A percentile compares a stretch with the other conserved stretches of the same genome.
These are phyloP conservation scores for Lathyrus oleraceus DNA, from an alignment of 306 rosid species.

Conservation along the genomic window DNA sequence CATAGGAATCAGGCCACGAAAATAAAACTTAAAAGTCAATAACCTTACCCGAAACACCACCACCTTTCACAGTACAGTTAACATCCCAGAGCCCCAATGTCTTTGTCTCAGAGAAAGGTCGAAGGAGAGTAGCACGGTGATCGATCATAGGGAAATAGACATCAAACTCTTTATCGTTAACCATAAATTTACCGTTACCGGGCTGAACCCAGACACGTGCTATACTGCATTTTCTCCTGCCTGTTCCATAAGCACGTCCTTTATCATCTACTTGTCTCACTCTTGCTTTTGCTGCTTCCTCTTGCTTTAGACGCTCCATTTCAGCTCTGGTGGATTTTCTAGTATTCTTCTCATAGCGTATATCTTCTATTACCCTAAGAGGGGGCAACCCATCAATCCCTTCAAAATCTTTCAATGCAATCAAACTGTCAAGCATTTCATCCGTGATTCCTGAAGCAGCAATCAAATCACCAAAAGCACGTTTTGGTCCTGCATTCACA, in stretches of 20 bases:
- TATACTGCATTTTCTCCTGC: constrained; percentile 95
- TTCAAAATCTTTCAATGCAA: constrained; percentile 79
- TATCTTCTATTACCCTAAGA: constrained; percentile 66
- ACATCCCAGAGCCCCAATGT: constrained; percentile 95
- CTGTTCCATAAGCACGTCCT: constrained; percentile 93
- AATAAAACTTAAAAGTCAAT: constrained; percentile 6
- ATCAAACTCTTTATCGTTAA: constrained; percentile 84
- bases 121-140: constrained; percentile 89
- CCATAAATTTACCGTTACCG: constrained; percentile 74
- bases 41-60: constrained; percentile 76
- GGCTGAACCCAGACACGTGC: constrained; percentile 97
- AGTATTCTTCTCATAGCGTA: constrained; percentile 72
- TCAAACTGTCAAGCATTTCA: constrained; percentile 90
- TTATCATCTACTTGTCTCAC: constrained; percentile 86
- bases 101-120: constrained; percentile 93
- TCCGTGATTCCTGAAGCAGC: constrained; percentile 93
- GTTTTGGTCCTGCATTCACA: constrained; percentile 68
- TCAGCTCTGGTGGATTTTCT: constrained; percentile 73
- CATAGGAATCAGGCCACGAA: neutral
- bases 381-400: constrained; percentile 89
- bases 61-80: constrained; percentile 85
- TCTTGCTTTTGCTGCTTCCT: constrained; percentile 83
- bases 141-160: constrained; percentile 95
- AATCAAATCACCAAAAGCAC: constrained; percentile 86
- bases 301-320: constrained; percentile 90